Conservation (phyloP, 2,329 filamentous ascomycete genomes). For the Metarhizium album region DNA sequence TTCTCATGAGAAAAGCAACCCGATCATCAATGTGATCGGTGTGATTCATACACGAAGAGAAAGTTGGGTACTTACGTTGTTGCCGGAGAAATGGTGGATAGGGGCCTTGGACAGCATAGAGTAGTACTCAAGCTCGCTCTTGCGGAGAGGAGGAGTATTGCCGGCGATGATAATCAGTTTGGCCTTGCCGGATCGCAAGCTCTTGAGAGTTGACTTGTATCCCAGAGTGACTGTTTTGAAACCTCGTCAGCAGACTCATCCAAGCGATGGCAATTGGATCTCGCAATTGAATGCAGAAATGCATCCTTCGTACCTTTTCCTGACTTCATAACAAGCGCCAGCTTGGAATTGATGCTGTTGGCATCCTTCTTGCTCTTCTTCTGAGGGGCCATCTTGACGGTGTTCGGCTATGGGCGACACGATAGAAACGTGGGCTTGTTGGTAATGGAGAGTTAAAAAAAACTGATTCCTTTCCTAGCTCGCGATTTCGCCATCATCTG, state of each 20-base stretch:
- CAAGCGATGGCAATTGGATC: neutral
- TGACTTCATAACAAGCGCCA: constrained; percentile 53
- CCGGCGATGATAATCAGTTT: constrained; percentile 91
- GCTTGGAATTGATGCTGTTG: constrained; percentile 54
- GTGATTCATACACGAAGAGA: neutral
- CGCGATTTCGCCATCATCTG: neutral
- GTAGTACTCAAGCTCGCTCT: constrained; percentile 95
- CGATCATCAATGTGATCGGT: neutral
- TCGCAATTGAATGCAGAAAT: neutral
- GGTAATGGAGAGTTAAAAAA: constrained; percentile 13
- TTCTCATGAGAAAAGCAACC: neutral
- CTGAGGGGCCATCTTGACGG: constrained; percentile 52
- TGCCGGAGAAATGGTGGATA: constrained; percentile 95
- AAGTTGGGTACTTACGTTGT: constrained; percentile 71
- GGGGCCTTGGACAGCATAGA: constrained; percentile 86
- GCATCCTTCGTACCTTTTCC: constrained; percentile 55
- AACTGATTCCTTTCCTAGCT: neutral
- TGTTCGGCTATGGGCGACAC: constrained; percentile 22
- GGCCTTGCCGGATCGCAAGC: constrained; percentile 88
- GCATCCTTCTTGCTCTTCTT: constrained; percentile 84
- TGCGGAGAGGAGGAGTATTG: constrained; percentile 96
- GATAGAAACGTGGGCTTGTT: constrained; percentile 13
- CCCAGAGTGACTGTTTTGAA: constrained; percentile 26
- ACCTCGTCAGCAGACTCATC: neutral
- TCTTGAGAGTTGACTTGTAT: constrained; percentile 55